A percentile compares a stretch with the other conserved stretches of the same genome.
Conservation (phyloP, 345 rosid genomes). For the Arabis alpina region DNA sequence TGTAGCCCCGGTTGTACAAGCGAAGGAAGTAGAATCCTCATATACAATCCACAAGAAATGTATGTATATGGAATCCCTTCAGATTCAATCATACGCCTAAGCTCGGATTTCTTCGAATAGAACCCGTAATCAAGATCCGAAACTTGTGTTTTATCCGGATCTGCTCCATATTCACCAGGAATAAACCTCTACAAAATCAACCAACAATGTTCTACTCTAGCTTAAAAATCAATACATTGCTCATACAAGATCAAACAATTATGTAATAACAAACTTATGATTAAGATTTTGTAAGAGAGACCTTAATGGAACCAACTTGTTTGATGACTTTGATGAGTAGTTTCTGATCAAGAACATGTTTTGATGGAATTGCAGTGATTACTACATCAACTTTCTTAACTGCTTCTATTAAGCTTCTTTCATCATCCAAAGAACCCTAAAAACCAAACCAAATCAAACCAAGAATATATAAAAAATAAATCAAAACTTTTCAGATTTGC, state of each 20-base stretch:
- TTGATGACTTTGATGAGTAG: conserved; percentile 63
- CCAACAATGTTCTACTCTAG: neutral
- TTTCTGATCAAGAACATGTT: conserved; percentile 69
- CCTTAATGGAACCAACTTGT: conserved; percentile 62
- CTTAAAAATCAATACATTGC: neutral
- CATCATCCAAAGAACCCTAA: conserved; percentile 81
- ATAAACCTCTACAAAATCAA: conserved; percentile 66
- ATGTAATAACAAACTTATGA: neutral
- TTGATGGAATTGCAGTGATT: conserved; percentile 72
- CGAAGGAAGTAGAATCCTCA: conserved; percentile 72
- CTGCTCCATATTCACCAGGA: conserved; percentile 84
- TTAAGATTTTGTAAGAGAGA: conserved; percentile 22
- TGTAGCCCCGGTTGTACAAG: conserved; percentile 67
- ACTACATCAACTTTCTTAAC: conserved; percentile 77
- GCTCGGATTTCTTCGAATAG: conserved; percentile 65
- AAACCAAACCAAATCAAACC: conserved; percentile 8
- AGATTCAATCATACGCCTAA: conserved; percentile 67
- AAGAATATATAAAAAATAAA: neutral
- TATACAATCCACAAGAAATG: conserved; percentile 67
- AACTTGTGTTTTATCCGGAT: conserved; percentile 69
- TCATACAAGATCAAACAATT: conserved; percentile 7
- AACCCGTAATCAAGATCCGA: conserved; percentile 61
- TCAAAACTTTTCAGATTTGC: conserved; percentile 5
- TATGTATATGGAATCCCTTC: conserved; percentile 69
- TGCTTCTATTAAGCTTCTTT: conserved; percentile 63